Percentiles rank a stretch among this genome's conserved stretches.
Conservation (phyloP, 805 yeast species). For the Dipodascus geniculatus region DNA sequence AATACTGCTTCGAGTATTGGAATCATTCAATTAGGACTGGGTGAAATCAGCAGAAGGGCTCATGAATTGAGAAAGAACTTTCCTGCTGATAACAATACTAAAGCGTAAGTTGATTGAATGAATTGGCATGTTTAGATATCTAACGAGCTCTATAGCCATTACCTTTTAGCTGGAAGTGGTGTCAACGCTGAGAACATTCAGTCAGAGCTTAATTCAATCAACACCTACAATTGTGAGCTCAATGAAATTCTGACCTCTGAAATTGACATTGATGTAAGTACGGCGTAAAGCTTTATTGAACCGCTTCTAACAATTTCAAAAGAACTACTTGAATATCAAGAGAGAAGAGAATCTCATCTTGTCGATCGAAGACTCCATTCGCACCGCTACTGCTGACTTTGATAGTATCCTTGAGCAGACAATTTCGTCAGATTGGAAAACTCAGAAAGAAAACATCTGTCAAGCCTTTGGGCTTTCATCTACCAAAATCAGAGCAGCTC, state of each 20-base stretch:
- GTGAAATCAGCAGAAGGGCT: slow-evolving; percentile 65
- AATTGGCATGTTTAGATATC: background rate
- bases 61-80: slow-evolving; percentile 44
- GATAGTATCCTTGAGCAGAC: slow-evolving; percentile 64
- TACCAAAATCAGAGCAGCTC: slow-evolving; percentile 12
- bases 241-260: slow-evolving; percentile 10
- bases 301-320: background rate
- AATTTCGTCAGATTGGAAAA: slow-evolving; percentile 74
- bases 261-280: slow-evolving; percentile 25
- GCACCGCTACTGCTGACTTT: slow-evolving; percentile 69
- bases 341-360: slow-evolving; percentile 74
- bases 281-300: background rate
- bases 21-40: slow-evolving; percentile 65
- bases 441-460: slow-evolving; percentile 61
- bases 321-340: slow-evolving; percentile 46
- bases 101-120: slow-evolving; percentile 19
- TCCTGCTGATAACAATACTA: slow-evolving; percentile 31
- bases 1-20: slow-evolving; percentile 55
- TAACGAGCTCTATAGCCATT: slow-evolving; percentile 36
- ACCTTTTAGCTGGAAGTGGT: slow-evolving; percentile 81
- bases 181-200: slow-evolving; percentile 77
- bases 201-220: slow-evolving; percentile 32
- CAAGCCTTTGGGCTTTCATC: slow-evolving; percentile 50
- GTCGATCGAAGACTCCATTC: slow-evolving; percentile 71
- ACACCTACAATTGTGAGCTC: slow-evolving; percentile 24